Conservation (phyloP, 2,329 filamentous ascomycete species). For the Diatrype stigma region DNA sequence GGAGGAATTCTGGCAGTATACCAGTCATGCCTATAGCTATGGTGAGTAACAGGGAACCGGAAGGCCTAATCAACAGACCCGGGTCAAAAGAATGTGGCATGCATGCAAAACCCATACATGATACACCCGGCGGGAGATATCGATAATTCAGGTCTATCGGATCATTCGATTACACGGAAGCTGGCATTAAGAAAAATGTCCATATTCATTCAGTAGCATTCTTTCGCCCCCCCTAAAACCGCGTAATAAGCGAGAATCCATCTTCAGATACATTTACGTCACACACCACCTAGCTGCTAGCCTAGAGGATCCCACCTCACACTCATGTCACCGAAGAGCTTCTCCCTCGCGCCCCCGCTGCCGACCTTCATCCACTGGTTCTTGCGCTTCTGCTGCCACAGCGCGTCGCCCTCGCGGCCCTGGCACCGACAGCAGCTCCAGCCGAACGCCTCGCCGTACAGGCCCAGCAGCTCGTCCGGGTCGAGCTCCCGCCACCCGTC, state of each 20-base stretch:
- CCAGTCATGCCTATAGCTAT: no score
- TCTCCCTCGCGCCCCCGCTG: slow-evolving; percentile 6
- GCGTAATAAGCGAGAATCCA: neutral
- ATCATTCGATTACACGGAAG: no score
- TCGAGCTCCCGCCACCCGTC: slow-evolving; percentile 12
- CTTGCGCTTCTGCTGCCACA: slow-evolving; percentile 14
- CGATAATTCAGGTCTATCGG: no score
- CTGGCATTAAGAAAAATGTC: no score
- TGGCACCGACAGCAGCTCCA: slow-evolving; percentile 14
- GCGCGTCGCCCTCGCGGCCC: slow-evolving; percentile 10
- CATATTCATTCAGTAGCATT: neutral
- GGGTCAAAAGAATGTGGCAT: no score
- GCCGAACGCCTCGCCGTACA: slow-evolving; percentile 17
- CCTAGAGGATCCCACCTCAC: slow-evolving; percentile 14
- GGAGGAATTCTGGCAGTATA: no score
- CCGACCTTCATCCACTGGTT: slow-evolving; percentile 15
- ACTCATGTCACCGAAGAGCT: slow-evolving; percentile 4
- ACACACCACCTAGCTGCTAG: neutral
- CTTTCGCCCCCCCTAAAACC: neutral
- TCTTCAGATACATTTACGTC: neutral
- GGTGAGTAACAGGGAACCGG: no score
- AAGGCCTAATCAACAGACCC: no score
- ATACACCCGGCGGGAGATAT: no score
- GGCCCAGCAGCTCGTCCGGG: slow-evolving; percentile 11
- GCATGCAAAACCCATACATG: no score